Evolutionary conservation across 345 rosid species (phyloP), one percentile per base, ranked within the genome.

Genomic region (Zanthoxylum bungeanum): DNA sequence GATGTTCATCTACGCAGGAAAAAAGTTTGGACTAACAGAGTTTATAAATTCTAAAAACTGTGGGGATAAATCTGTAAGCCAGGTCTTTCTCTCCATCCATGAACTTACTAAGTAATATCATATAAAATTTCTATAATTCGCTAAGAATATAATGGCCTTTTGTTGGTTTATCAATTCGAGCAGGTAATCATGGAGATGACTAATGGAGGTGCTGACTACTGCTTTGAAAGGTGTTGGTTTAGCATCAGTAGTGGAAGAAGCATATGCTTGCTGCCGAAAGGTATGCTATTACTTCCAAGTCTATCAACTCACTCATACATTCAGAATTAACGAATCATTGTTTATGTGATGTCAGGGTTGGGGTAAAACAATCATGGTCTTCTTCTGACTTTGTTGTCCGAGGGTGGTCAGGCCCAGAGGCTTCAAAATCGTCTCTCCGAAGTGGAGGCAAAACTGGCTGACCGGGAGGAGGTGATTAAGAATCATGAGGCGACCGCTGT

Each of bases 351-450:
- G 36, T 62, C 77, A 93, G 97, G 96, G 98, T 28, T 93, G 98
- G 98, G 98, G 97, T 63, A 89, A 91, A 81, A 89, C 94, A 5
- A 72, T 93, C n/a, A n/a, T n/a, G n/a, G n/a, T n/a, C n/a, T n/a
- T n/a, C n/a, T n/a, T n/a, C n/a, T n/a, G n/a, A n/a, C n/a, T n/a
- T n/a, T n/a, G n/a, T n/a, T n/a, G n/a, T n/a, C n/a, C n/a, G n/a
- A n/a, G n/a, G n/a, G n/a, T n/a, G n/a, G n/a, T n/a, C n/a, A n/a
- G n/a, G n/a, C n/a, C n/a, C n/a, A n/a, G n/a, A n/a, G n/a, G n/a
- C n/a, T n/a, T n/a, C n/a, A n/a, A n/a, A n/a, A n/a, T n/a, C n/a
- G n/a, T n/a, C n/a, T n/a, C n/a, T n/a, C n/a, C n/a, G n/a, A n/a
- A n/a, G n/a, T n/a, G n/a, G n/a, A n/a, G n/a, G n/a, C n/a, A n/a